These are phyloP conservation scores for Brassica juncea DNA, from an alignment of 345 rosid genomes.

Conservation along the genomic window DNA sequence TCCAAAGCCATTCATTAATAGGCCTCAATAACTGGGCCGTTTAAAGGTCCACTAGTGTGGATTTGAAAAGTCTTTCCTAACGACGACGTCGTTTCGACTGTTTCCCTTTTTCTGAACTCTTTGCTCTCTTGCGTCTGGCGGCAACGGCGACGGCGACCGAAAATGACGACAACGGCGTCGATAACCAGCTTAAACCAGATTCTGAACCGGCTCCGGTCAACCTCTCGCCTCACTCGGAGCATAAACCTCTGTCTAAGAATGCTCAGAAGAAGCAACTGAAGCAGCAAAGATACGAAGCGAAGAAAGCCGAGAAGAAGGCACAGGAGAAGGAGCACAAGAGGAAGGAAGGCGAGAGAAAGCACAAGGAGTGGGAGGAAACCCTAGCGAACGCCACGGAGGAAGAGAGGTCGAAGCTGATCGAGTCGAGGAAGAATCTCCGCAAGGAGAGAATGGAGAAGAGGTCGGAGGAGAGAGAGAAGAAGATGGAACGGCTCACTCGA, in stretches of 20 bases:
- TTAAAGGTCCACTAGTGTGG: too few species aligned
- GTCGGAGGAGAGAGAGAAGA: slow-evolving; percentile 66
- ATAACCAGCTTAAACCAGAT: slow-evolving; percentile 13
- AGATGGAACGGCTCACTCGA: slow-evolving; percentile 54
- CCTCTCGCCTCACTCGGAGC: slow-evolving; percentile 13
- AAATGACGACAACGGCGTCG: slow-evolving; percentile 31
- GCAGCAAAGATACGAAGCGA: slow-evolving; percentile 71
- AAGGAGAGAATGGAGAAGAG: slow-evolving; percentile 77
- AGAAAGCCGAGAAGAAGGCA: slow-evolving; percentile 94
- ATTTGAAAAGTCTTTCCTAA: too few species aligned
- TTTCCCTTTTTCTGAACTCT: not conserved
- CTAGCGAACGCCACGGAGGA: slow-evolving; percentile 52
- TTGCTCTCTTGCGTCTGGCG: not conserved
- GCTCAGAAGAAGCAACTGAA: slow-evolving; percentile 88
- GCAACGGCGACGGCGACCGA: slow-evolving; percentile 36
- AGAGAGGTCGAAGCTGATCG: slow-evolving; percentile 65
- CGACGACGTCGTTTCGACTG: not conserved
- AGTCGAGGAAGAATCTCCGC: slow-evolving; percentile 63
- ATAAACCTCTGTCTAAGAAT: slow-evolving; percentile 57
- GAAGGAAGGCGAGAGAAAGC: slow-evolving; percentile 58
- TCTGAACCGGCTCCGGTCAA: slow-evolving; percentile 1
- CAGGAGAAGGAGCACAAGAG: slow-evolving; percentile 62
- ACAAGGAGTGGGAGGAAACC: slow-evolving; percentile 32
- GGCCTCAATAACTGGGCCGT: too few species aligned
- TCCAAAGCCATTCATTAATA: not conserved